Evolutionary conservation across 768 basidiomycete genomes (phyloP).

Genomic region (Hypholoma fasciculare): DNA sequence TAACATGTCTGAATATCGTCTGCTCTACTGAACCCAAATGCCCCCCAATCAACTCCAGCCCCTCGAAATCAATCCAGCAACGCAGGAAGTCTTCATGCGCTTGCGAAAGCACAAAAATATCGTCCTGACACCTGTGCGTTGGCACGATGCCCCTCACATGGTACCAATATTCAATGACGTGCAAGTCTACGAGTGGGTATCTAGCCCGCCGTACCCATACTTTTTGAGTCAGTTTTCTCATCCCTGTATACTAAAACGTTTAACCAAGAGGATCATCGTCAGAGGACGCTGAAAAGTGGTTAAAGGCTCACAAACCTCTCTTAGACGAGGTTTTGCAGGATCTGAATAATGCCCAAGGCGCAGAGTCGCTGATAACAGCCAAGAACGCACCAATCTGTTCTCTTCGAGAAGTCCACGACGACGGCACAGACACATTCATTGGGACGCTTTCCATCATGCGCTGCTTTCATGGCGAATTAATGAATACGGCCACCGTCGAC

Average conservation of each 20-base stretch:
- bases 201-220: too few species aligned
- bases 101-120: conserved; percentile 51
- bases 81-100: conserved; percentile 55
- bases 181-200: conserved; percentile 41
- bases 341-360: conserved; percentile 23
- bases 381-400: conserved; percentile 45
- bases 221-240: too few species aligned
- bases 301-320: neutral
- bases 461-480: conserved; percentile 28
- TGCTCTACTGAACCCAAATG: conserved; percentile 5
- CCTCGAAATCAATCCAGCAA: conserved; percentile 38
- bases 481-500: conserved; percentile 29
- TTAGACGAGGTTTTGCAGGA: conserved; percentile 28
- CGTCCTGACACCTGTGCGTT: conserved; percentile 54
- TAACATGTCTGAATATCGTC: too few species aligned
- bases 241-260: too few species aligned
- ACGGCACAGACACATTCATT: conserved; percentile 52
- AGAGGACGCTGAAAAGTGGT: too few species aligned
- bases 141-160: conserved; percentile 36
- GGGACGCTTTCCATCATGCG: conserved; percentile 43
- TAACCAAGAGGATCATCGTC: too few species aligned
- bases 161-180: conserved; percentile 45
- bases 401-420: conserved; percentile 51
- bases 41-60: conserved; percentile 35
- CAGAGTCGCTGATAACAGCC: conserved; percentile 27